Evolutionary conservation across 2,329 filamentous ascomycete species (phyloP), one percentile per base, ranked within the genome.

Genomic region (Lachnellula arida): DNA sequence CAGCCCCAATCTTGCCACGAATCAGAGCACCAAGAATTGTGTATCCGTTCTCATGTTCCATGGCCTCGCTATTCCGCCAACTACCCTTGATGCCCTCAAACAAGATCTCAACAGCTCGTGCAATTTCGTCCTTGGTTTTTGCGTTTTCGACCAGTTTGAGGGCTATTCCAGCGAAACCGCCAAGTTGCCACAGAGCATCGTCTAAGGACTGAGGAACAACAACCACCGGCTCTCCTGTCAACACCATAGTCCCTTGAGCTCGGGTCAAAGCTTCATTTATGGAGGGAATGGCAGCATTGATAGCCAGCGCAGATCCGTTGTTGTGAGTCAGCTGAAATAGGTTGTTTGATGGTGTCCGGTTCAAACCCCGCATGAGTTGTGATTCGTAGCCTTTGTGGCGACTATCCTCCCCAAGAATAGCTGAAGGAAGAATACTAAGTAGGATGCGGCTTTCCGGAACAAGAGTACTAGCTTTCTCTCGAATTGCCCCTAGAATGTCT

Each of bases 31-130:
- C 88, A 50, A 99, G 75, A 37, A 97, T 89, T 25, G 89, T 88
- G 69, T 97, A 99, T 0, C 93, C 95, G 63, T 95, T 94, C 57
- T 96, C 91, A 65, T 89, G 86, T 71, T 99, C 94, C 88, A 99
- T 97, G 25, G 94, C 92, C 70, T 99, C 95, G 63, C 94, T 97
- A 63, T 97, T 97, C 61, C 94, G 84, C 94, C 95, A 99, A 69
- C 89, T 97, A 61, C 89, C 87, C 62, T 89, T 87, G 49, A 97
- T 88, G 58, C 89, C 90, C 61, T 89, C 84, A 60, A 97, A 91
- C 25, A 96, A 78, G 65, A 95, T 88, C 66, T 95, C 85, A 2
- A 95, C 85, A 1, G 92, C 86, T 53, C 89, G 81, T 9, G 92
- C 75, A 28, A 92, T 84, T 46, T 86, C 85, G 49, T 91, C 84